Base-by-base conservation (phyloP, 2,329 filamentous ascomycete species). In the Monosporascus cannonballus region DNA sequence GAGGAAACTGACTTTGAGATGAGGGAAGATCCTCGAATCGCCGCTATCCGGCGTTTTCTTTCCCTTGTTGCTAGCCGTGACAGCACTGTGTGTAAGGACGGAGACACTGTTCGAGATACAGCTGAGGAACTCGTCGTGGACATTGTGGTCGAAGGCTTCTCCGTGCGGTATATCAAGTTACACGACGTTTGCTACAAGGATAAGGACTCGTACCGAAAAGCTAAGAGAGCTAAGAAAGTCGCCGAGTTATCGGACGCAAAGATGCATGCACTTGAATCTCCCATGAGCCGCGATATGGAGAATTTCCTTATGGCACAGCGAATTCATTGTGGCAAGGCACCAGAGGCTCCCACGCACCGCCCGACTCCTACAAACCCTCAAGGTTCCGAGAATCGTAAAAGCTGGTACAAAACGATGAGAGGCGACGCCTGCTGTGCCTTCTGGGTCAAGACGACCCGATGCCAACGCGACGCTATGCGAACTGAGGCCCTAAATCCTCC, bases 221-320 rank as follows among this genome's bases (percentile, higher is more conserved):
- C 51, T 7, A 18, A 25, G 11, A 53, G 54, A 36, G 45, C 54
- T 14, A 48, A 37, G 46, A 37, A 7, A 17, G 38, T 51, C 7
- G 24, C 48, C 14, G 22, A 46, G n/a, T 15, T 36, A 9, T 51
- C 54, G 6, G n/a, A 45, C 20, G 15, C 38, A 8, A 51, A 48
- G 34, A 55, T 55, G 54, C 25, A 34, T 6, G n/a, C 18, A 8
- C 20, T 39, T 11, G 55, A 53, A 27, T 34, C 55, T 20, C 44
- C 44, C 8, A 52, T 52, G 30, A 36, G 50, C 37, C 52, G 55
- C 11, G 27, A 45, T 17, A 45, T 51, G 4, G 47, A 56, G 24
- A 49, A 54, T 34, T 42, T 48, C 27, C 24, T 56, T 15, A 54
- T 54, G 49, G 55, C 52, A 22, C 17, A 47, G 48, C 20, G 52